Conservation (phyloP, 345 rosid species). For the Excoecaria cochinchinensis region DNA sequence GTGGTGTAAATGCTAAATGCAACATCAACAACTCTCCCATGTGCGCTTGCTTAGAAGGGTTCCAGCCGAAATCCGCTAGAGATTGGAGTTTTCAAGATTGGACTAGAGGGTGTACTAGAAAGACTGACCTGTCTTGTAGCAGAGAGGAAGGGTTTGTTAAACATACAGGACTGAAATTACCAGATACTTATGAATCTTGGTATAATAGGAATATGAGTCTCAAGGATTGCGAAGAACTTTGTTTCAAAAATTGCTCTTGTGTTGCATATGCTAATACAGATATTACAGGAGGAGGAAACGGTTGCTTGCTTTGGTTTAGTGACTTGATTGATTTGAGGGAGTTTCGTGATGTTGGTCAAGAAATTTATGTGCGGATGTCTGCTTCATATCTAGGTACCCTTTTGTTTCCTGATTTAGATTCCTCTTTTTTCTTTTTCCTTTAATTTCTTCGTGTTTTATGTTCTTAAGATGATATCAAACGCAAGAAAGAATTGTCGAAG, state of each 20-base stretch:
- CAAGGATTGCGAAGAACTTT: slow-evolving; percentile 16
- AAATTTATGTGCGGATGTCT: slow-evolving; percentile 20
- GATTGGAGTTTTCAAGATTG: slow-evolving; percentile 25
- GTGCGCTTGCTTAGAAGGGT: slow-evolving; percentile 28
- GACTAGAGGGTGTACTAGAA: slow-evolving; percentile 16
- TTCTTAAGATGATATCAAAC: slow-evolving; percentile 8
- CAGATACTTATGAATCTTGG: slow-evolving; percentile 25
- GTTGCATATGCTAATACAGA: slow-evolving; percentile 22
- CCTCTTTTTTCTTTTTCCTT: neutral
- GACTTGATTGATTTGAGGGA: slow-evolving; percentile 23
- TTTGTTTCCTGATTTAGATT: neutral
- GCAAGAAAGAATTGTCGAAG: neutral
- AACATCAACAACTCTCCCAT: neutral
- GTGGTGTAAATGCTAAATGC: slow-evolving; percentile 24
- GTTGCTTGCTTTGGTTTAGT: slow-evolving; percentile 28
- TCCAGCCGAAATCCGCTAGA: slow-evolving; percentile 12
- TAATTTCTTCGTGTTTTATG: neutral
- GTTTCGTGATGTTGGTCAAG: slow-evolving; percentile 12
- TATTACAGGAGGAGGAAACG: slow-evolving; percentile 22
- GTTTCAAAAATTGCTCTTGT: slow-evolving; percentile 24
- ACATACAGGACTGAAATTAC: slow-evolving; percentile 10
- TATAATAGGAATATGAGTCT: slow-evolving; percentile 10
- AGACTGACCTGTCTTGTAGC: neutral
- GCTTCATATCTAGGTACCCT: slow-evolving; percentile 21
- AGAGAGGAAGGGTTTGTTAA: slow-evolving; percentile 21